Conservation (phyloP, 306 rosid genomes). For the Prunus kanzakura region DNA sequence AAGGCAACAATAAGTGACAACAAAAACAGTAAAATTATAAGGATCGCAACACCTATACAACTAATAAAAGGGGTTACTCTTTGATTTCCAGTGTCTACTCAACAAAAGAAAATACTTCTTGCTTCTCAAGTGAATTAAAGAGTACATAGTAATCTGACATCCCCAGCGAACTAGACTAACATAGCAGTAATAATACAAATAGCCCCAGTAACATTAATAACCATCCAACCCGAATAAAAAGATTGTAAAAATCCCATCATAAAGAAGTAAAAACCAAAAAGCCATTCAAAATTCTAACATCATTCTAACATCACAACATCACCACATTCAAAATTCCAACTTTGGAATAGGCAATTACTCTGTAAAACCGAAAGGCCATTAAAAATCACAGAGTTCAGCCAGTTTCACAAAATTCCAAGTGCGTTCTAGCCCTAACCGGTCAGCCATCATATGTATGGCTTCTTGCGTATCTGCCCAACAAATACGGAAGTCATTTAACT, state of each 20-base stretch:
- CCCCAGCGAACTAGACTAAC: neutral
- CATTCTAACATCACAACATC: neutral
- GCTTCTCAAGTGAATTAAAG: neutral
- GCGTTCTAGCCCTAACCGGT: neutral
- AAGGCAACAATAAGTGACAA: neutral
- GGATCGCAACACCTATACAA: neutral
- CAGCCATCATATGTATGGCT: neutral
- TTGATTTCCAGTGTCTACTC: neutral
- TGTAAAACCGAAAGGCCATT: neutral
- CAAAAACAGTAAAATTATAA: neutral
- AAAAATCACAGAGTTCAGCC: neutral
- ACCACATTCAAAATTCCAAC: neutral
- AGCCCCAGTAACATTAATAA: neutral
- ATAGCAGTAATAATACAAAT: neutral
- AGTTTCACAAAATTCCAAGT: neutral
- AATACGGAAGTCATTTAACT: neutral
- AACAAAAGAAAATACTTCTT: neutral
- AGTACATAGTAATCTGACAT: neutral
- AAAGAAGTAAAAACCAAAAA: neutral
- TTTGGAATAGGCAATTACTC: neutral
- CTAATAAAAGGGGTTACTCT: neutral
- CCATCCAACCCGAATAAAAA: neutral
- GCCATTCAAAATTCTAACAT: neutral
- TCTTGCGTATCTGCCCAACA: neutral
- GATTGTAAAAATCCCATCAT: neutral